Conservation (phyloP, 2,329 filamentous ascomycete genomes). For the Verticillium zaregamsianum region DNA sequence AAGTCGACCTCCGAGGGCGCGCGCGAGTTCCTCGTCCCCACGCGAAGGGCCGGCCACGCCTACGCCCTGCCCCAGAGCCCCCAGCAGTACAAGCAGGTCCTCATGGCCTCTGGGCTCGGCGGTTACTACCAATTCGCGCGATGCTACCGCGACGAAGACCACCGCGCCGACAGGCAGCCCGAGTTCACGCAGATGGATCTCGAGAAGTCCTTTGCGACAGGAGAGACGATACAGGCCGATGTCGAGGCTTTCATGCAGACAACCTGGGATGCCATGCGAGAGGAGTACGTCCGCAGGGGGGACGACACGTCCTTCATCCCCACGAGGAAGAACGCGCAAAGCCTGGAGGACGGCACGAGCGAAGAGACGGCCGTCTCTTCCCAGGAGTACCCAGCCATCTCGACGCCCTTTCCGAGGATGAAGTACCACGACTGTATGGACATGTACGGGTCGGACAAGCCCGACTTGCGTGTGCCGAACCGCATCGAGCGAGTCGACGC, state of each 20-base stretch:
- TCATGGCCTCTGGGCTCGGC: conserved; percentile 84
- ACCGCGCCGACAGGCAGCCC: conserved; percentile 87
- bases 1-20: conserved; percentile 97
- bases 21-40: conserved; percentile 90
- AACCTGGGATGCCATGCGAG: conserved; percentile 49
- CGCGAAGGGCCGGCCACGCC: conserved; percentile 67
- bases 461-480: conserved; percentile 74
- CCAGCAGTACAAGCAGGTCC: conserved; percentile 96
- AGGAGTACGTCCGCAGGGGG: conserved; percentile 28
- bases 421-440: conserved; percentile 76
- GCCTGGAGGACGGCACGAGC: conserved; percentile 4
- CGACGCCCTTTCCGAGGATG: conserved; percentile 49
- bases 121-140: conserved; percentile 90
- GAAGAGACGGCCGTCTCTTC: not conserved
- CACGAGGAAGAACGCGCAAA: conserved; percentile 13
- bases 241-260: conserved; percentile 48
- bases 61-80: conserved; percentile 95
- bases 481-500: conserved; percentile 65
- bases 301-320: conserved; percentile 24
- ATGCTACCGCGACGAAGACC: conserved; percentile 93
- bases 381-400: conserved; percentile 18
- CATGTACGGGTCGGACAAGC: conserved; percentile 84
- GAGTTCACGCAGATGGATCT: conserved; percentile 97
- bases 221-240: conserved; percentile 61
- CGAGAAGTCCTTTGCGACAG: conserved; percentile 83